Evolutionary conservation across 2,329 filamentous ascomycete genomes (phyloP), one percentile per base, ranked within the genome.

Genomic region (Fusarium virguliforme): DNA sequence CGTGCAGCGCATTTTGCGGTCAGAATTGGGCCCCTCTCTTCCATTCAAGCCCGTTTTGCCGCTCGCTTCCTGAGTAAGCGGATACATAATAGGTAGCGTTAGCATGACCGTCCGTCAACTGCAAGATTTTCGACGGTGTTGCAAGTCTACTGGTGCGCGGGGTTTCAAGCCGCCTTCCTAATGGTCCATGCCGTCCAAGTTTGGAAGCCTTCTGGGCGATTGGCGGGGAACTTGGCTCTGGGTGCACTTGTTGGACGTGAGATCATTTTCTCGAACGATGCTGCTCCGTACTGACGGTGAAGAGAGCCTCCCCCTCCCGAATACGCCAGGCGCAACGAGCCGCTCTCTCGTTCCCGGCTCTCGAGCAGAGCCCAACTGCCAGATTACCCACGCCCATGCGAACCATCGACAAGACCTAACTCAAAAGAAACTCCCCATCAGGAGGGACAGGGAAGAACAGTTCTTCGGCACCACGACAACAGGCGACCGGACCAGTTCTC

Each of bases 261-360:
- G 67, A 55, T 67, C 51, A 73, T 70, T 63, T 69, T 69, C 71
- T 62, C 57, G 54, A 65, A 67, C 58, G 37, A 70, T 60, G 18
- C 18, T 18, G 18, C 18, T 18, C 18, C 18, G 18, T 18, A 48
- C 35, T 62, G 54, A 60, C 61, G 53, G 43, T 62, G 60, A 58
- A 50, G 55, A 60, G 51, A 18, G 18, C 18, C 18, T 58, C 32
- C 30, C 43, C 43, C 43, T 51, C 54, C 57, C 46, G 43, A 61
- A 35, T 61, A 50, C 34, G 32, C 54, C 24, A 35, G 40, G 41
- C 67, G 48, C 60, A 59, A 64, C 41, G 43, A 48, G 43, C 43
- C 43, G 43, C 46, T 53, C 30, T 30, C 7, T 53, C 13, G 34
- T 15, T 30, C 38, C 32, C 18, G 18, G 12, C 32, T 53, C 46